Conservation (phyloP, 164 flowering plant species). For the Liquidambar formosana region DNA sequence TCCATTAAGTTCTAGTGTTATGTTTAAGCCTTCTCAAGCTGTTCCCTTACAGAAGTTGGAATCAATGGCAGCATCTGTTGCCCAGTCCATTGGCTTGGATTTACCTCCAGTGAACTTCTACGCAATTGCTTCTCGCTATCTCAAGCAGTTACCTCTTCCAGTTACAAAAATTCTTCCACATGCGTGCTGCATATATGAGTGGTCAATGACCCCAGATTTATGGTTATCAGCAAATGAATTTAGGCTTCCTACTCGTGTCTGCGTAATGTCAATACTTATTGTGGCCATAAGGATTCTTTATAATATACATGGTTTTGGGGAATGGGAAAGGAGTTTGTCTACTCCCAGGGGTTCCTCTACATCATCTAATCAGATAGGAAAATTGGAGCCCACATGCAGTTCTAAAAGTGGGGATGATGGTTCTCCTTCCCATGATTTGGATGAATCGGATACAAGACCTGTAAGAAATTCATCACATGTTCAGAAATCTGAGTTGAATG, state of each 20-base stretch:
- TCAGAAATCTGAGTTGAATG: slow-evolving; percentile 33
- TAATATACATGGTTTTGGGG: slow-evolving; percentile 72
- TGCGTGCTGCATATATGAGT: slow-evolving; percentile 62
- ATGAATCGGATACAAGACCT: slow-evolving; percentile 6
- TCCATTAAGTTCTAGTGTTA: slow-evolving; percentile 54
- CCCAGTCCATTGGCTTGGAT: slow-evolving; percentile 56
- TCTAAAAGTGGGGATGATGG: slow-evolving; percentile 5
- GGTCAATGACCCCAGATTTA: slow-evolving; percentile 86
- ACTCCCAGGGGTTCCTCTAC: slow-evolving; percentile 13
- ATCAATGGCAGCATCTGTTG: slow-evolving; percentile 65
- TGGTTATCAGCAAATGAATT: slow-evolving; percentile 57
- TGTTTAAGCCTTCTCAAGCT: slow-evolving; percentile 67
- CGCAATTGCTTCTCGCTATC: slow-evolving; percentile 66
- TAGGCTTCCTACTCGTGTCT: slow-evolving; percentile 76
- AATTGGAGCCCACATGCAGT: background rate
- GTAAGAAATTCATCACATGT: slow-evolving; percentile 14
- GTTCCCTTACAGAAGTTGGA: slow-evolving; percentile 59
- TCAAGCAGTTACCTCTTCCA: slow-evolving; percentile 60
- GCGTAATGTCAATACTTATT: slow-evolving; percentile 76
- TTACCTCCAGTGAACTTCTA: slow-evolving; percentile 88
- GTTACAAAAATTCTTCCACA: slow-evolving; percentile 56
- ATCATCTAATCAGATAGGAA: slow-evolving; percentile 4
- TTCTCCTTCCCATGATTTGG: slow-evolving; percentile 6
- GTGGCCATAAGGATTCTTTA: slow-evolving; percentile 73
- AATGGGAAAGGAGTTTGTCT: slow-evolving; percentile 61